Evolutionary conservation across 2,329 filamentous ascomycete genomes (phyloP).

Genomic region (Lachnellula occidentalis): DNA sequence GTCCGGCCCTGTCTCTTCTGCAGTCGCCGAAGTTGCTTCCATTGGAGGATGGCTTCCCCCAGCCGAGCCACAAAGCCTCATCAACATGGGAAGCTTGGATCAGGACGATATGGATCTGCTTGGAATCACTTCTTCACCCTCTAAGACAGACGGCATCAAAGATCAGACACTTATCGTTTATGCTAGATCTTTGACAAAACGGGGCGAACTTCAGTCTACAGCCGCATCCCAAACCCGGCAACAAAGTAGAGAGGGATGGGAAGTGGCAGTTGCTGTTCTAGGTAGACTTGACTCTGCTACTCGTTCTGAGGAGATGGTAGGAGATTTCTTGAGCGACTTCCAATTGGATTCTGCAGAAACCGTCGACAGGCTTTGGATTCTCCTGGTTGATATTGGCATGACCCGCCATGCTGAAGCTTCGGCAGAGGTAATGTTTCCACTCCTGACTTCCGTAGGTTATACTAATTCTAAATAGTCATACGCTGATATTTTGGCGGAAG

Average conservation of each 20-base stretch:
- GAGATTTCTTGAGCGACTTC: slow-evolving; percentile 66
- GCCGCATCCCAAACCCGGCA: slow-evolving; percentile 21
- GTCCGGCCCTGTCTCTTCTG: slow-evolving; percentile 74
- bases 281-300: slow-evolving; percentile 71
- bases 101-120: slow-evolving; percentile 82
- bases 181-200: slow-evolving; percentile 58
- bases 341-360: slow-evolving; percentile 63
- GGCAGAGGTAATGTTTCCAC: slow-evolving; percentile 61
- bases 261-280: slow-evolving; percentile 77
- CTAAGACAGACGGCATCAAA: slow-evolving; percentile 62
- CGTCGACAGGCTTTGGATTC: slow-evolving; percentile 74
- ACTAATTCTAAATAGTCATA: slow-evolving; percentile 59
- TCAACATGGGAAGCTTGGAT: slow-evolving; percentile 60
- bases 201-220: slow-evolving; percentile 34
- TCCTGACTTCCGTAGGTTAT: neutral
- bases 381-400: slow-evolving; percentile 75
- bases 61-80: slow-evolving; percentile 46
- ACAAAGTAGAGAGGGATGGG: slow-evolving; percentile 68
- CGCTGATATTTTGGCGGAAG: slow-evolving; percentile 68
- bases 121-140: slow-evolving; percentile 52
- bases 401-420: slow-evolving; percentile 72
- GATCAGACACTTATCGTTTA: slow-evolving; percentile 76
- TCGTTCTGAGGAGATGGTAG: slow-evolving; percentile 67
- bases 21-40: slow-evolving; percentile 79
- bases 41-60: slow-evolving; percentile 75